Evolutionary conservation across 2,329 filamentous ascomycete genomes (phyloP), one percentile per base, ranked within the genome.

Genomic region (Xylariaceae sp.): DNA sequence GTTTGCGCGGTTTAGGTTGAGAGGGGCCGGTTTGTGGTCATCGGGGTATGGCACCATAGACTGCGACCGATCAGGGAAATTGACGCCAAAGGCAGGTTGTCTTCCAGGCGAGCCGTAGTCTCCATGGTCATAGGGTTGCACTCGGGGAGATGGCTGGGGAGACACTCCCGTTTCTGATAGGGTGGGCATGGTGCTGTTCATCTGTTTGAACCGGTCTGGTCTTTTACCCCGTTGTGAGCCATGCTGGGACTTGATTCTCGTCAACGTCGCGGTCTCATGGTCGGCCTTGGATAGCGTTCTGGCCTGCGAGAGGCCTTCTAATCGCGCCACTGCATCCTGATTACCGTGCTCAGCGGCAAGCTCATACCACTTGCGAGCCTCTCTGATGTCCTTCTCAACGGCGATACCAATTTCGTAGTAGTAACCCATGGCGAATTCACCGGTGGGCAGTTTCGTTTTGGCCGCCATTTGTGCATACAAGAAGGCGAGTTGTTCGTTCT

Each of bases 341-440:
- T 97, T 99, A 41, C 93, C 94, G 69, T 93, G 90, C 37, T 90
- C 88, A 35, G 92, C 89, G 6, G 94, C 93, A 69, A 91, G 87
- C 65, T 89, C 85, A 72, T 99, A 99, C 94, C 94, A 99, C 64
- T 81, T 85, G 63, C 88, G 82, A 1, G 94, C 93, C 72, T 94
- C 89, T 53, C 85, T 82, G 48, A 97, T 76, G 71, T 93, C 90
- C 65, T 90, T 88, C n/a, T 85, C 83, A 23, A 95, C 89, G 70
- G 92, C 87, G 71, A 99, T 96, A 66, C 94, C 94, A 67, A 99
- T 95, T 73, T 99, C 94, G 72, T 94, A 86, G 76, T 97, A 99
- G 75, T 99, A 99, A 9, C 93, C 93, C 80, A 99, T 85, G 30
- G 94, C 94, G 70, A 99, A 99, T 73, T 97, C 92, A 53, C 92